Evolutionary conservation across 495 filamentous ascomycete genomes (phyloP).

Genomic region (Hyaloscypha variabilis): DNA sequence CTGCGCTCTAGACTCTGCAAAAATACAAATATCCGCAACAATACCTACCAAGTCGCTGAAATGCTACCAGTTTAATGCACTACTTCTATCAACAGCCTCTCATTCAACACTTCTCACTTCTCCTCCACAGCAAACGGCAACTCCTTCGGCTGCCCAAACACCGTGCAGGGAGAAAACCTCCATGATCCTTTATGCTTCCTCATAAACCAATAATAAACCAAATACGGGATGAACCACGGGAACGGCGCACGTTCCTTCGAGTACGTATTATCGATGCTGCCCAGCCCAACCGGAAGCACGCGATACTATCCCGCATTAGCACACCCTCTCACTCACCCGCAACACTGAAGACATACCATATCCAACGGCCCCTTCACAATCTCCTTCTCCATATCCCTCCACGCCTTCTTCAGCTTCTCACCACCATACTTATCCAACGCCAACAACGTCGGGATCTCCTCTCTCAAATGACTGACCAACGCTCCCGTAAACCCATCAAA

Average conservation of each 20-base stretch:
- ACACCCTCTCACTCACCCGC: neutral
- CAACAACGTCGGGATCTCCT: conserved; percentile 40
- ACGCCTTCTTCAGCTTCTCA: conserved; percentile 46
- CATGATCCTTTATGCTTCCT: conserved; percentile 7
- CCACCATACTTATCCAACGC: conserved; percentile 29
- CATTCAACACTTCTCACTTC: neutral
- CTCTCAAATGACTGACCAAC: conserved; percentile 40
- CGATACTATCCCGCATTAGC: conserved; percentile 7
- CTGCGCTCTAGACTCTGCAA: no score
- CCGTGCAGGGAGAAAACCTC: conserved; percentile 18
- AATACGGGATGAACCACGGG: conserved; percentile 14
- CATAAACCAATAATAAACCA: conserved; percentile 1
- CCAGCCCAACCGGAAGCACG: conserved; percentile 7
- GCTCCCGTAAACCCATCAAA: conserved; percentile 41
- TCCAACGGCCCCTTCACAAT: conserved; percentile 2
- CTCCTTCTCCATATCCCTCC: conserved; percentile 59
- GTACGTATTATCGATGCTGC: conserved; percentile 4
- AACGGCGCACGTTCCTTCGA: conserved; percentile 3
- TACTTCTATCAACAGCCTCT: neutral
- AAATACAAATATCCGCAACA: neutral
- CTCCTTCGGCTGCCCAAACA: neutral
- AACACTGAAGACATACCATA: conserved; percentile 16
- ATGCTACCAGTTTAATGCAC: neutral
- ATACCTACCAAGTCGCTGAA: neutral
- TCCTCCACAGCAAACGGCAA: conserved; percentile 13